Evolutionary conservation across 352 stramenopile genomes (phyloP), one percentile per base, ranked within the genome.

Genomic region (Phytophthora uliginosa): DNA sequence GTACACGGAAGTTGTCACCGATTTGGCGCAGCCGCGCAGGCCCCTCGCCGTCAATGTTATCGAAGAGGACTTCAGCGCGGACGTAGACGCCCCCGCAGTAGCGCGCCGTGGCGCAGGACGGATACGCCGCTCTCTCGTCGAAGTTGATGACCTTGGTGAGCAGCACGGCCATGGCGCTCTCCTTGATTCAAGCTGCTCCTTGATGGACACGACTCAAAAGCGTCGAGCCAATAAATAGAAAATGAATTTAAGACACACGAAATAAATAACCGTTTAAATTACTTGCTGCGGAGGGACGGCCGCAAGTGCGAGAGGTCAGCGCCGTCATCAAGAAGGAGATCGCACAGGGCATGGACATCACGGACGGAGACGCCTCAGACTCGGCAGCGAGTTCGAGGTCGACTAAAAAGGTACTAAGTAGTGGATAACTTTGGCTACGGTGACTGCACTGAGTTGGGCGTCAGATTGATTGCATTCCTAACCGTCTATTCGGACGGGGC

Each of bases 331-430:
- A 90, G 69, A 91, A 89, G 52, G 90, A 97, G 59, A 59, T 97
- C 18, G 75, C 93, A 50, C 69, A 81, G 22, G 87, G 81, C 20
- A 82, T 97, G 67, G 86, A 85, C 22, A 72, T 95, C 56, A 75
- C 80, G 34, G 81, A 78, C 7, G 83, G 71, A 65, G 76, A 84
- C 42, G 86, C 77, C 34, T 95, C 89, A 2, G 90, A 96, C 78
- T 96, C 89, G 76, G 86, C 77, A 96, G 89, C 75, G 89, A 96
- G 42, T 96, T 96, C 59, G 85, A 93, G 47, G 88, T 94, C 57
- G 85, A 91, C 59, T 84, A 75, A 78, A 26, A 4, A n/a, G 38
- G 38, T 45, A n/a, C n/a, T n/a, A n/a, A n/a, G n/a, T n/a, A n/a
- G n/a, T n/a, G n/a, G 13, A 45, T 13, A 45, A n/a, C 13, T 31